Evolutionary conservation across 257 asterid genomes (phyloP), one percentile per base, ranked within the genome.

Genomic region (Euphrasia confusa): DNA sequence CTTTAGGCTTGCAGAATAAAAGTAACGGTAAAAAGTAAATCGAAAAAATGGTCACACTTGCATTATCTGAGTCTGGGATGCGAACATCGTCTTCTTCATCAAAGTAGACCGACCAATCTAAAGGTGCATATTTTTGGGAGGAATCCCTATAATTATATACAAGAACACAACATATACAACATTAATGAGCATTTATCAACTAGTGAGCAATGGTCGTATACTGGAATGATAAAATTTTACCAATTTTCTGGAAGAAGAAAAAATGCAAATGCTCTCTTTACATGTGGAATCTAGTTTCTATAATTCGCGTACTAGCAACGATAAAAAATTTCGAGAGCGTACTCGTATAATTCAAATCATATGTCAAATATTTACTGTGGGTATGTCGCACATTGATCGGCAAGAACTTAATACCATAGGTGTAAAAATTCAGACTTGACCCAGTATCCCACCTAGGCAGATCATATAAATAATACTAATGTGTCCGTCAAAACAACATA

Each of bases 71-170:
- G 56, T 71, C 89, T 53, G 93, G 85, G 74, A 89, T 81, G 73
- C 15, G 54, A 70, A 93, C 72, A 70, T 87, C 94, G 30, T 89
- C 99, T 75, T 89, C 99, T 72, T 69, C 33, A 80, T 93, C 97
- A 65, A 93, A 93, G 80, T 76, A 93, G 66, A 49, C 63, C 13
- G 68, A 48, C 97, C 97, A 93, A 68, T 83, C 91, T 77, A 80
- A 60, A 75, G 96, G 96, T 61, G 78, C 83, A 78, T 77, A 89
- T 68, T 89, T 93, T 68, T 87, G 77, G 42, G 88, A 93, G 67
- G 97, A 72, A 42, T 30, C 58, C 85, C 99, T 89, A 75, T 9
- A 37, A 9, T 37, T 37, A 37, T 37, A 71, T 65, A 42, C 33
- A 58, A 54, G 10, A 28, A 48, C 60, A 54, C 47, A 54, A 37